Evolutionary conservation across 1,139 yeast genomes (phyloP), one percentile per base, ranked within the genome.

Genomic region (Petasospora rhodanensis): DNA sequence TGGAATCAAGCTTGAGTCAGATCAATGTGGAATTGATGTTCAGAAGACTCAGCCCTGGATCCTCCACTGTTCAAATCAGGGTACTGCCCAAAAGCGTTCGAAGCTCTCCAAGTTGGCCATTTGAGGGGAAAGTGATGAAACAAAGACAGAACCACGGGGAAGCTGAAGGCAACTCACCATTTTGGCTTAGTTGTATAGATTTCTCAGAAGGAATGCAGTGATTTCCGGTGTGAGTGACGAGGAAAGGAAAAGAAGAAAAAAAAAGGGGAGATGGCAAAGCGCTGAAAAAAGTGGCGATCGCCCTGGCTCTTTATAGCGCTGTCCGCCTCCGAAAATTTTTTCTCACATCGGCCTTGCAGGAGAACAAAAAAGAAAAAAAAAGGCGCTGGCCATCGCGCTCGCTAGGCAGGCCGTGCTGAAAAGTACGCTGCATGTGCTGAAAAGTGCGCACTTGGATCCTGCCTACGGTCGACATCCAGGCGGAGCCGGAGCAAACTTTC

Each of bases 141-240:
- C n/a, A n/a, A n/a, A n/a, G n/a, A n/a, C n/a, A n/a, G n/a, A n/a
- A n/a, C n/a, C n/a, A n/a, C n/a, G n/a, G n/a, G n/a, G n/a, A n/a
- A n/a, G n/a, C n/a, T n/a, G 23, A 20, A 28, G 26, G 17, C 6
- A 4, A 34, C 38, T 11, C 31, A 34, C 46, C 47, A 42, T 42
- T 42, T 26, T 37, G 15, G 21, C 15, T 29, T 26, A 29, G 20
- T 11, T 35, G 21, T 31, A 31, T n/a, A n/a, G n/a, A 24, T 28
- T 31, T 31, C 30, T 31, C 34, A 31, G 34, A 31, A 26, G 34
- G 34, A 31, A 31, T 31, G 34, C 34, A 31, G 24, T 22, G 34
- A 31, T 31, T 31, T 19, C 34, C 34, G 34, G 34, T 31, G 34
- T 31, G 34, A 31, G 34, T 9, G 34, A 31, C 34, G 18, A 23